Conservation (phyloP, 441 rosid species). For the Capsella rubella region DNA sequence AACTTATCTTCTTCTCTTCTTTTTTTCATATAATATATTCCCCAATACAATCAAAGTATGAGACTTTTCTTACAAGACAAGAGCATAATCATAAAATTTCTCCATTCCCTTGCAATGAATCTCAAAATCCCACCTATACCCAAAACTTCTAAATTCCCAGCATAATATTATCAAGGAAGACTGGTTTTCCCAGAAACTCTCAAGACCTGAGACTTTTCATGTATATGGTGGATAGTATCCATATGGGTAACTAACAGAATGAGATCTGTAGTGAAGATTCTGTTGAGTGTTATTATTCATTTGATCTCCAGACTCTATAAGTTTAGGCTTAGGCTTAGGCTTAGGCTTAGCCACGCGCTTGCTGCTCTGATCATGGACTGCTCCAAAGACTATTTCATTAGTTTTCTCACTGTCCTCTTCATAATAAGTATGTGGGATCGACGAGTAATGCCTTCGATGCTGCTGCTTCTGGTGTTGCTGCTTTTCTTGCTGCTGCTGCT, state of each 20-base stretch:
- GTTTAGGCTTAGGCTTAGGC: constrained; percentile 83
- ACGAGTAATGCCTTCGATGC: constrained; percentile 73
- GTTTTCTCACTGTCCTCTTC: constrained; percentile 81
- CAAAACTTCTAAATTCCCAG: constrained; percentile 40
- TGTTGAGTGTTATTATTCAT: constrained; percentile 54
- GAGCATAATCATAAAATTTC: constrained; percentile 18
- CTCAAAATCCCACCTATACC: constrained; percentile 45
- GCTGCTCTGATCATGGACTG: constrained; percentile 74
- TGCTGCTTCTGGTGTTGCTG: constrained; percentile 63
- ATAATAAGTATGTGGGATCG: constrained; percentile 74
- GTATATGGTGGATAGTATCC: constrained; percentile 56
- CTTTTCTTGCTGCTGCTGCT: constrained; percentile 47
- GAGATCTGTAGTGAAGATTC: constrained; percentile 55
- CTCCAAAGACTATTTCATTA: constrained; percentile 85
- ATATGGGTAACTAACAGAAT: constrained; percentile 49
- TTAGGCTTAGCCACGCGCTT: constrained; percentile 55
- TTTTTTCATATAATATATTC: constrained; percentile 11
- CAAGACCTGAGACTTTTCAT: constrained; percentile 42
- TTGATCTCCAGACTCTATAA: constrained; percentile 60
- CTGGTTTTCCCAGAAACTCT: constrained; percentile 30
- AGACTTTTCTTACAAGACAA: constrained; percentile 37
- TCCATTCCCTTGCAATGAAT: constrained; percentile 40
- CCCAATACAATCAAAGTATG: constrained; percentile 39
- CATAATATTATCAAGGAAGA: constrained; percentile 37
- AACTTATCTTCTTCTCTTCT: background rate